Evolutionary conservation across 2,329 filamentous ascomycete genomes (phyloP).

Genomic region (Aspergillus piperis): DNA sequence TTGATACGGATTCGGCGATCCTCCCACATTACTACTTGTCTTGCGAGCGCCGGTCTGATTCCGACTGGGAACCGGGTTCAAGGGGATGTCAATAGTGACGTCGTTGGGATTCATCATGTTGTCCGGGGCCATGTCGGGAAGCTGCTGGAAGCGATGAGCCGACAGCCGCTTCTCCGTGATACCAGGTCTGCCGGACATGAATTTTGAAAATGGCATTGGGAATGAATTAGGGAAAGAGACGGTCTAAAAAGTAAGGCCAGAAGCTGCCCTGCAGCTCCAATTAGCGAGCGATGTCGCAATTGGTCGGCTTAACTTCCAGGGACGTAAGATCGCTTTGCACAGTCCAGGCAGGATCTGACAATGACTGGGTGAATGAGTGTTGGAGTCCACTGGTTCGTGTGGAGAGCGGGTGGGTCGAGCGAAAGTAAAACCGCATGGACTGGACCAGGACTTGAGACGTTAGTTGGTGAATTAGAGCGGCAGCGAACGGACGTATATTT

Average conservation of each 20-base stretch:
- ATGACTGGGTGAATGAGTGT: neutral
- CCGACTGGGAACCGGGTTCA: conserved; percentile 57
- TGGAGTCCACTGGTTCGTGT: conserved; percentile 10
- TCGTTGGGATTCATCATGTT: conserved; percentile 53
- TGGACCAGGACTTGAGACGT: neutral
- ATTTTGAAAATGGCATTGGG: neutral
- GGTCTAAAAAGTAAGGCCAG: conserved; percentile 3
- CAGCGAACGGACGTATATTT: neutral
- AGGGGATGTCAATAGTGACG: conserved; percentile 62
- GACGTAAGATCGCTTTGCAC: conserved; percentile 1
- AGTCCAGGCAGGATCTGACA: conserved; percentile 8
- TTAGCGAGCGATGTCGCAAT: conserved; percentile 5
- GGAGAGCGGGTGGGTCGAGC: conserved; percentile 4
- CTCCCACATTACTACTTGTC: conserved; percentile 31
- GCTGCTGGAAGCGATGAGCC: conserved; percentile 47
- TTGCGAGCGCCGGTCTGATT: conserved; percentile 49
- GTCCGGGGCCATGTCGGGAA: conserved; percentile 36
- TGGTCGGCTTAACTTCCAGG: neutral
- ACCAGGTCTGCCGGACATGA: conserved; percentile 40
- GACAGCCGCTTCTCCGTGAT: conserved; percentile 46
- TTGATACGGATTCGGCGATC: conserved; percentile 35
- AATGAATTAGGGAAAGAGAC: neutral
- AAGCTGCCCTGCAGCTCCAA: conserved; percentile 6
- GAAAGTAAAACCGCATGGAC: conserved; percentile 6
- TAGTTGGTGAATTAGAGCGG: neutral